Percentiles rank a stretch among this genome's conserved stretches.
Conservation (phyloP, 2,329 filamentous ascomycete genomes). For the Nemania serpens region DNA sequence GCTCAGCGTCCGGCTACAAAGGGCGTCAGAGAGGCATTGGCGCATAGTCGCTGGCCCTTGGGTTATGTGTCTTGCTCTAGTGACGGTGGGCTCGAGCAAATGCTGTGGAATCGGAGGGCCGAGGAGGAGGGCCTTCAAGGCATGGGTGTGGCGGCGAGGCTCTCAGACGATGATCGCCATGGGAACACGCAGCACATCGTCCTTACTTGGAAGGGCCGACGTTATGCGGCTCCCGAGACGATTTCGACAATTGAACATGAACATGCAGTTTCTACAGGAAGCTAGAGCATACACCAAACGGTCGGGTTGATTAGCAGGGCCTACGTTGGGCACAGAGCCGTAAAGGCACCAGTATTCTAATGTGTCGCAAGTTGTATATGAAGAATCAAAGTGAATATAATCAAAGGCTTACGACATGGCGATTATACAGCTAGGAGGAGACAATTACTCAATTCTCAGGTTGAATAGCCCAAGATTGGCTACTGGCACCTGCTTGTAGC, state of each 20-base stretch:
- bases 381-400: background rate
- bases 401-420: background rate
- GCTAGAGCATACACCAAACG: background rate
- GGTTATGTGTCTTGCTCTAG: constrained; percentile 67
- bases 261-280: background rate
- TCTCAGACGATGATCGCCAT: constrained; percentile 25
- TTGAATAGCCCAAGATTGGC: too few relatives aligned
- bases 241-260: background rate
- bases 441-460: too few relatives aligned
- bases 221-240: constrained; percentile 11
- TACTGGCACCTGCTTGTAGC: too few relatives aligned
- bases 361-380: too few relatives aligned
- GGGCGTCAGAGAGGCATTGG: constrained; percentile 75
- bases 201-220: constrained; percentile 56
- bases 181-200: constrained; percentile 49
- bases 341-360: too few relatives aligned
- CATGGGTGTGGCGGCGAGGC: constrained; percentile 51
- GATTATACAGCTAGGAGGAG: background rate
- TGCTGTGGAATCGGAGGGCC: constrained; percentile 73
- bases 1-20: constrained; percentile 73
- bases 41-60: constrained; percentile 70
- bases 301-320: background rate
- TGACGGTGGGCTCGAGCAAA: constrained; percentile 65
- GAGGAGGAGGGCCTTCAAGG: constrained; percentile 66
- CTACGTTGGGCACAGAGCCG: background rate